Base-by-base conservation (phyloP, 495 filamentous ascomycete species). In the Beverwykella pulmonaria region DNA sequence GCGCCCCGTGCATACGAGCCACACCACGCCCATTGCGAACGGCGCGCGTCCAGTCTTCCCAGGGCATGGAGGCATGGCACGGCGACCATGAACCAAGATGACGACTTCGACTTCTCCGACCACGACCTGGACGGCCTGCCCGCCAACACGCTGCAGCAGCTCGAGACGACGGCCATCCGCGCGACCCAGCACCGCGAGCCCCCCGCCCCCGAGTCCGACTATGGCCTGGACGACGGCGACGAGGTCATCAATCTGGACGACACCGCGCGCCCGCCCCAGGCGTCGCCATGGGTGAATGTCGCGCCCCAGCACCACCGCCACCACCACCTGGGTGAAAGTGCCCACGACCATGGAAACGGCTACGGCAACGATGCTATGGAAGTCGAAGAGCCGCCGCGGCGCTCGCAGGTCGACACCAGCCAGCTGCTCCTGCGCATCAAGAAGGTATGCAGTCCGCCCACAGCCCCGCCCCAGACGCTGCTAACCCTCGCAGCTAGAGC, bases 71-170 rank as follows among this genome's bases (percentile, higher is more conserved):
- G 49, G 26, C 19, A 46, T 71, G 81, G 80, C 74, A 87, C 86
- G 84, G 84, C 83, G 72, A 78, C 79, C 65, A 78, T 63, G 50
- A 58, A 77, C 79, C 84, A 84, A 53, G 78, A 81, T 69, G 86
- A 88, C 74, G 87, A 87, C 57, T 82, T 80, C 73, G 61, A 55
- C 58, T 88, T 87, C 77, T 86, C 81, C 65, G 88, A 88, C 74
- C 84, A 88, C 72, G 77, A 71, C 56, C 66, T 77, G 30, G 74
- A 76, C 61, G 70, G 66, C 46, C 70, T 78, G 29, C 71, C 75
- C 20, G 73, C 71, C 29, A 72, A 73, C 59, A 70, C 75, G 14
- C 71, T 77, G 12, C 72, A 70, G 32, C 71, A 76, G 32, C 74
- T 79, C 23, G 75, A 78, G 56, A 58, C 65, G 29, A 68, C 61